Conservation (phyloP, 192 early-diverging fungal species). For the Martensiomyces pterosporus region DNA sequence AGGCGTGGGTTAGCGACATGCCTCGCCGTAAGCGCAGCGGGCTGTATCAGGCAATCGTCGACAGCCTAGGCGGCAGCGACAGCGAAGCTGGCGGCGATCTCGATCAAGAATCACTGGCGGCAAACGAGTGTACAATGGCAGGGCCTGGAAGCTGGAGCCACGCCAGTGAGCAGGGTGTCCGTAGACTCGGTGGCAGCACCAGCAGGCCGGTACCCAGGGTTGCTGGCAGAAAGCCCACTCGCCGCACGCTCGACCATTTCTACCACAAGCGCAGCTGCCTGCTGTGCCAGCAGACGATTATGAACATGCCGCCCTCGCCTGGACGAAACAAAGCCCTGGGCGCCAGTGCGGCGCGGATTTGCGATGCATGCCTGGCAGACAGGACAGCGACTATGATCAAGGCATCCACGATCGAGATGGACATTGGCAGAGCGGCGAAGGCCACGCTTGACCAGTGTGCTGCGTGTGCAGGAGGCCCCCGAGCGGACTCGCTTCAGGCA, state of each 20-base stretch:
- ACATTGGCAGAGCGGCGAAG: slow-evolving; percentile 5
- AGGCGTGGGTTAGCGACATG: slow-evolving; percentile 27
- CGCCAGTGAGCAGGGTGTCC: too few relatives aligned
- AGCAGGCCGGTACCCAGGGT: background rate
- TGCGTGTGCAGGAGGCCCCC: slow-evolving; percentile 22
- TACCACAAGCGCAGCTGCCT: slow-evolving; percentile 32
- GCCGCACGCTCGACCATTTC: slow-evolving; percentile 37
- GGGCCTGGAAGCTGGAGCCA: too few relatives aligned
- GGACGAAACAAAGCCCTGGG: background rate
- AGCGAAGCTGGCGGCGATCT: background rate
- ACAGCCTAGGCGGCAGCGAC: slow-evolving; percentile 5
- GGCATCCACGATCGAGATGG: slow-evolving; percentile 5
- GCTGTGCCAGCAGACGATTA: slow-evolving; percentile 21
- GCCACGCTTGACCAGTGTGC: slow-evolving; percentile 15
- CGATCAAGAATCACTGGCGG: too few relatives aligned
- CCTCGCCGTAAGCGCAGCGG: slow-evolving; percentile 19
- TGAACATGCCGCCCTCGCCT: slow-evolving; percentile 1
- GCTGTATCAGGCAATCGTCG: slow-evolving; percentile 6
- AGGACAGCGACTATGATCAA: slow-evolving; percentile 8
- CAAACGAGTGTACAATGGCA: too few relatives aligned
- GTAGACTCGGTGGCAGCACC: background rate
- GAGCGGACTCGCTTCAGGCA: slow-evolving; percentile 28
- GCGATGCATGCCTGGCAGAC: slow-evolving; percentile 16
- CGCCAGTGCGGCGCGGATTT: slow-evolving; percentile 1
- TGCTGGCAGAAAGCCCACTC: background rate